A percentile compares a stretch with the other conserved stretches of the same genome.
These are phyloP conservation scores for Trichoderma atroviride DNA, from an alignment of 2,329 filamentous ascomycete species.

Conservation along the genomic window DNA sequence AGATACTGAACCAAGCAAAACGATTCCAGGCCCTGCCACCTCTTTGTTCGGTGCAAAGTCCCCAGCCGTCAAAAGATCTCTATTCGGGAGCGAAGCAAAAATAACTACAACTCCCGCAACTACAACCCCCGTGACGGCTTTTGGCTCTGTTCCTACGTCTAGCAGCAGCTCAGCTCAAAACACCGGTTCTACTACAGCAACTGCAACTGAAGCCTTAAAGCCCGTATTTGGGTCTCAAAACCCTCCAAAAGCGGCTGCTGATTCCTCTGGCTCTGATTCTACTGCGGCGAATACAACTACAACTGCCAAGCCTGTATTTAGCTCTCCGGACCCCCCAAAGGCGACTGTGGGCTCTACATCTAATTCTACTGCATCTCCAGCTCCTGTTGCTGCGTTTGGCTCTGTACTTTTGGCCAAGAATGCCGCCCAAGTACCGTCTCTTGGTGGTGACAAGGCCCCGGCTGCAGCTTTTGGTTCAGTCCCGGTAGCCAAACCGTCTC, in stretches of 20 bases:
- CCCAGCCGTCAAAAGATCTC: not conserved
- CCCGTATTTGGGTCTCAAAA: not conserved
- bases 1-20: not conserved
- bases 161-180: not conserved
- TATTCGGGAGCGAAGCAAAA: not conserved
- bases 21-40: not conserved
- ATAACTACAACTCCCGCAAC: not conserved
- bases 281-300: not conserved
- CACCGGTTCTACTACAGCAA: not conserved
- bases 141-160: not conserved
- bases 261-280: not conserved
- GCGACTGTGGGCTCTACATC: not conserved
- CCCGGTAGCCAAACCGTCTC: too few species aligned
- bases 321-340: not conserved
- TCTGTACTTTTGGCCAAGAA: not conserved
- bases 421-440: not conserved
- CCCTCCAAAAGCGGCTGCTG: not conserved
- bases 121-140: not conserved
- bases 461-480: not conserved
- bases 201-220: not conserved
- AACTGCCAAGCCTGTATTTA: not conserved
- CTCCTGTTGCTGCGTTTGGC: not conserved
- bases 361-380: not conserved
- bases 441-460: not conserved
- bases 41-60: not conserved